Base-by-base conservation (phyloP, 441 rosid species). In the Erodium trifolium region DNA sequence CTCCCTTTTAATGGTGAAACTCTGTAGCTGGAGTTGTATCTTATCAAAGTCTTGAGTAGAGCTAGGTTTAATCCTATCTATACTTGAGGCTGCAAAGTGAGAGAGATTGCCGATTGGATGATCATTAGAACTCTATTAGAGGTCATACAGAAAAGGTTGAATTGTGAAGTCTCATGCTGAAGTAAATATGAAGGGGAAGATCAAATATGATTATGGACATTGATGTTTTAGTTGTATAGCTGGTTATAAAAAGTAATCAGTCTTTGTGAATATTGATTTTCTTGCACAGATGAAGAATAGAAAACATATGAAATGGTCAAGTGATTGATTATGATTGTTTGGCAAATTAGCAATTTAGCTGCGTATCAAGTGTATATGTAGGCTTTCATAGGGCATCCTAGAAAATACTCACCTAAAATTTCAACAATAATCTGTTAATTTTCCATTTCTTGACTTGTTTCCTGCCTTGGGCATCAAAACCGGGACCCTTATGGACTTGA, bases 401-500 rank as follows among this genome's bases (percentile, higher is more conserved):
- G 27, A 23, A 23, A 23, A 23, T 23, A 23, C 27, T 23, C 27
- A 23, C 57, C 57, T 49, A 49, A 14, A 49, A 11, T 49, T 49
- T 49, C 57, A 49, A 49, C 57, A 49, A 1, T 14, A 49, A 49
- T 49, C 2, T 23, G 27, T 23, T 23, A 23, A 23, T 23, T 23
- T 23, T 23, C 12, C 57, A 14, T 49, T 49, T 49, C 13, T n/a
- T 14, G 4, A 14, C 4, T 13, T 49, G 57, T 49, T 3, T 14
- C 12, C 13, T 11, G 13, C 5, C 57, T 11, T 49, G 16, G 3
- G 17, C 17, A n/a, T 49, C 57, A 49, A 49, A 13, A 49, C 5
- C 5, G 57, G 57, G 57, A 49, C 57, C 57, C 57, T 49, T 49
- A n/a, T 12, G 57, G 57, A 49, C 57, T 49, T 49, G 57, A 14